Base-by-base conservation (phyloP, 1,139 yeast species). In the Kodamaea ohmeri region DNA sequence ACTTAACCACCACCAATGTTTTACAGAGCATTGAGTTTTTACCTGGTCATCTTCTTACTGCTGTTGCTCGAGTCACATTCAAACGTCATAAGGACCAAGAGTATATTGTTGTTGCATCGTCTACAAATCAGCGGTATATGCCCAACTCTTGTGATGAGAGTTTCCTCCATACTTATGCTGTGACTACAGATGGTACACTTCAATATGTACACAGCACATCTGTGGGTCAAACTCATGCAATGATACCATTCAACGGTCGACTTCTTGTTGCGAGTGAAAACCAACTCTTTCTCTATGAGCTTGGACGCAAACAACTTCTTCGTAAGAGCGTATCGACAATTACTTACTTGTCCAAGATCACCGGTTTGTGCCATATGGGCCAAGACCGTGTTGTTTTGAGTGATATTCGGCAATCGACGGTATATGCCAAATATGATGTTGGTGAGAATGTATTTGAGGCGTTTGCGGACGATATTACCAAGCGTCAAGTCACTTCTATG, bases 221-320 rank as follows among this genome's bases (percentile, higher is more conserved):
- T 19, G 61, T 84, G 1, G 80, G 76, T 5, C 61, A 67, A 0
- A 79, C 83, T 0, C 49, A 69, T 21, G 69, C 83, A 0, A 50
- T 90, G 55, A 47, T 60, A 1, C 63, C 66, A 12, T 89, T 85
- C 56, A 75, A 80, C 30, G 86, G 83, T 0, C 69, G 71, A 45
- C 55, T 89, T 1, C 58, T 89, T 2, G 83, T 76, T 0, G 94
- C 87, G 0, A 52, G 76, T 39, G 74, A 72, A 0, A 69, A 73
- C 35, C 58, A 61, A 22, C 50, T 92, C 21, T 64, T 88, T 15
- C 51, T 87, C 6, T 89, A 75, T 55, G 94, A 83, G 27, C 47
- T 89, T 25, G 98, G 98, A 1, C 72, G 73, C 48, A 84, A 82
- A 46, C 97, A 89, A 53, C 64, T 92, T 27, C 67, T 92, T 38